Evolutionary conservation across 1,139 yeast genomes (phyloP).

Genomic region (Debaryomyces subglobosus): DNA sequence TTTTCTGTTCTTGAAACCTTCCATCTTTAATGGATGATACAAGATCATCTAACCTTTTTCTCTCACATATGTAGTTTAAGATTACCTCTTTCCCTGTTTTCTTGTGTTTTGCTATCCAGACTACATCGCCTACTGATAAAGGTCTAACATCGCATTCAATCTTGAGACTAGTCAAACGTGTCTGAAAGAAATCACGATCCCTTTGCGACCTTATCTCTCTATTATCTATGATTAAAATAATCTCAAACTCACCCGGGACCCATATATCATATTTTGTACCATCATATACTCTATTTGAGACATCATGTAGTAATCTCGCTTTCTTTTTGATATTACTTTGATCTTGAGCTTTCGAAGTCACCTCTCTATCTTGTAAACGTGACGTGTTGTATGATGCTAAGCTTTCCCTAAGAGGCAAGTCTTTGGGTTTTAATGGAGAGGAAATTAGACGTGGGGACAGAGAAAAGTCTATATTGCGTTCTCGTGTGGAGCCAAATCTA

Average conservation of each 20-base stretch:
- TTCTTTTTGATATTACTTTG: not conserved
- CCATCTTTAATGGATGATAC: constrained; percentile 85
- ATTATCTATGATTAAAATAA: constrained; percentile 72
- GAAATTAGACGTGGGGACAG: constrained; percentile 7
- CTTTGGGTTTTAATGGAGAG: constrained; percentile 1
- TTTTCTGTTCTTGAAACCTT: constrained; percentile 83
- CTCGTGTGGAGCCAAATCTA: not conserved
- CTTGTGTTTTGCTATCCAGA: constrained; percentile 83
- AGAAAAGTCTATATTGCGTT: not conserved
- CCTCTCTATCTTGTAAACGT: not conserved
- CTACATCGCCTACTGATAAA: constrained; percentile 81
- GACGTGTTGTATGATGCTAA: not conserved
- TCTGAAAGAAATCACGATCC: constrained; percentile 67
- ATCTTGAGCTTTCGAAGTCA: not conserved
- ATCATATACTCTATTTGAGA: constrained; percentile 21
- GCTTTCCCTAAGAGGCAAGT: not conserved
- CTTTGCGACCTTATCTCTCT: constrained; percentile 69
- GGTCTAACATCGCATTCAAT: constrained; percentile 57
- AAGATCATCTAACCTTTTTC: constrained; percentile 88
- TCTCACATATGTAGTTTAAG: constrained; percentile 78
- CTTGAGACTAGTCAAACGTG: constrained; percentile 53
- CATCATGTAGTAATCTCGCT: constrained; percentile 24
- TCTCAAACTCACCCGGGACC: constrained; percentile 49
- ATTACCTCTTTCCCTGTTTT: constrained; percentile 64
- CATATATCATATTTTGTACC: constrained; percentile 41